These are phyloP conservation scores for Colletotrichum lini DNA, from an alignment of 2,329 filamentous ascomycete genomes.

Conservation along the genomic window DNA sequence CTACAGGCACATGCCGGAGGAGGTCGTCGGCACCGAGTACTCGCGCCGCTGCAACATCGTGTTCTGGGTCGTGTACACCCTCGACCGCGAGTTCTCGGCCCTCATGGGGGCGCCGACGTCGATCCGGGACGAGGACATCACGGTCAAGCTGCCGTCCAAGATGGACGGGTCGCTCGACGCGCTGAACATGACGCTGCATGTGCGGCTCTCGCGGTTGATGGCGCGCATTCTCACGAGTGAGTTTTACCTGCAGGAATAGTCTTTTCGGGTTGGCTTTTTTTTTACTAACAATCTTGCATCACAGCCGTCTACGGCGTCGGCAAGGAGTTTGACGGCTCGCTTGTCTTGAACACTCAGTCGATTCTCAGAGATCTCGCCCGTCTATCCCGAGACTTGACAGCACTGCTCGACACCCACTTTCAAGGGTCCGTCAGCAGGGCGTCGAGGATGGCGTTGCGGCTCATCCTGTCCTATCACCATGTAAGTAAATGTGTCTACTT, in stretches of 20 bases:
- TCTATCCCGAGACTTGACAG: constrained; percentile 37
- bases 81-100: constrained; percentile 39
- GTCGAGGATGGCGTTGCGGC: constrained; percentile 40
- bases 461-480: constrained; percentile 46
- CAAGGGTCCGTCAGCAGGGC: constrained; percentile 41
- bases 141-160: constrained; percentile 39
- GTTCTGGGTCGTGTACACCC: constrained; percentile 42
- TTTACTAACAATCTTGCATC: neutral
- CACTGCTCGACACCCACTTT: constrained; percentile 39
- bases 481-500: constrained; percentile 1
- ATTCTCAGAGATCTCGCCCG: constrained; percentile 40
- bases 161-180: constrained; percentile 37
- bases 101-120: constrained; percentile 42
- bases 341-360: constrained; percentile 39
- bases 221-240: constrained; percentile 40
- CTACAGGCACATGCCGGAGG: constrained; percentile 41
- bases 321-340: constrained; percentile 41
- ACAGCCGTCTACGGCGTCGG: constrained; percentile 41
- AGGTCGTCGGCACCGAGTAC: constrained; percentile 38
- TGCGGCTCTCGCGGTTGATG: constrained; percentile 40
- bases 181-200: constrained; percentile 42
- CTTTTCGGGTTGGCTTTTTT: too few relatives aligned
- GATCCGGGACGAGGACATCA: constrained; percentile 42
- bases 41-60: constrained; percentile 42
- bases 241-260: too few relatives aligned